phyloP scores from a whole-genome alignment of 495 filamentous ascomycete genomes.

The Bathelium albidoporum region DNA sequence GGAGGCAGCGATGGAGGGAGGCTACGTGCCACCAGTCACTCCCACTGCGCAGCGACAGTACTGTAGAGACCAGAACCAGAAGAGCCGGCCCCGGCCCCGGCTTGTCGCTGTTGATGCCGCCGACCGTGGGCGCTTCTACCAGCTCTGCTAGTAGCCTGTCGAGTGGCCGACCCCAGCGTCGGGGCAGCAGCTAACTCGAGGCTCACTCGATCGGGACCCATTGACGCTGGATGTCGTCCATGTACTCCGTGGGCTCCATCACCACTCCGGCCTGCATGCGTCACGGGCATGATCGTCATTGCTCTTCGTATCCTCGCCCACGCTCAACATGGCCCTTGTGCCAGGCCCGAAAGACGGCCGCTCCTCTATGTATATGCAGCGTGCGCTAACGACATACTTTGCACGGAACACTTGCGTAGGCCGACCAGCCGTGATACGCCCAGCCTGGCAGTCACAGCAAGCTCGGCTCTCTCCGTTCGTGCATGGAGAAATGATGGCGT shows the following conservation, averaged over 20 bases:
- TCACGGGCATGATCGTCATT: neutral
- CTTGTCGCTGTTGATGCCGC: neutral
- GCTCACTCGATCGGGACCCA: neutral
- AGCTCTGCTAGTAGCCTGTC: neutral
- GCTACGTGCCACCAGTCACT: too few species aligned
- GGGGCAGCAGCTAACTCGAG: neutral
- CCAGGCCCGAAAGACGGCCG: neutral
- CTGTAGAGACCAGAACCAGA: too few species aligned
- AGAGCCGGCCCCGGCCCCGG: too few species aligned
- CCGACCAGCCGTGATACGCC: neutral
- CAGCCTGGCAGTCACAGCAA: neutral
- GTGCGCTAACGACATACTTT: neutral
- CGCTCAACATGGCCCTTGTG: neutral
- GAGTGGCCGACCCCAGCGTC: neutral
- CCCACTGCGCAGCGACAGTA: too few species aligned
- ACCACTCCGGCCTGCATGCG: neutral
- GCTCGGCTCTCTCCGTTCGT: neutral
- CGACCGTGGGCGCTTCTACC: neutral
- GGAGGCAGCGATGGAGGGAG: too few species aligned
- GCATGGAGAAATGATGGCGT: constrained; percentile 2
- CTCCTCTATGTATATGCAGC: neutral
- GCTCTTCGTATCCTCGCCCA: neutral
- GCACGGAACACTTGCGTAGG: neutral
- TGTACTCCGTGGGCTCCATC: constrained; percentile 4
- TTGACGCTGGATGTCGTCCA: neutral